Evolutionary conservation across 2,329 filamentous ascomycete species (phyloP).

Genomic region (Sporothrix brunneoviolacea): DNA sequence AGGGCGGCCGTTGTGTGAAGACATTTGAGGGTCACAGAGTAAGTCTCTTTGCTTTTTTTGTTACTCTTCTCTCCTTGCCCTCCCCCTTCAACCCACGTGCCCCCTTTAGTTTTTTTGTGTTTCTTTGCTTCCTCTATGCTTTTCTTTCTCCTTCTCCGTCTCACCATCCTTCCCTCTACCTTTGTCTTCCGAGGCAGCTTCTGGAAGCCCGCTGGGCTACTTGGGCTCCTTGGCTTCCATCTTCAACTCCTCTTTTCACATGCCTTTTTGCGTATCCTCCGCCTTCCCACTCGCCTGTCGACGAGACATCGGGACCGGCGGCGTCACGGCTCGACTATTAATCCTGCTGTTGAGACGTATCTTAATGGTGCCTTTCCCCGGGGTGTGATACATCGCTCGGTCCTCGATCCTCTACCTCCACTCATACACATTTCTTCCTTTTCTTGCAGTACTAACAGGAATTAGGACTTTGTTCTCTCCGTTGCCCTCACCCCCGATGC

Average conservation of each 20-base stretch:
- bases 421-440: not conserved
- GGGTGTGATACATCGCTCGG: conserved; percentile 2
- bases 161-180: not conserved
- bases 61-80: too few species aligned
- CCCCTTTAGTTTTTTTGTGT: not conserved
- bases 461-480: conserved; percentile 87
- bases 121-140: too few species aligned
- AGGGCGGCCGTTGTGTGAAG: conserved; percentile 88
- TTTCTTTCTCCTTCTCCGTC: not conserved
- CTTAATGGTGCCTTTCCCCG: not conserved
- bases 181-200: conserved; percentile 1
- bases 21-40: conserved; percentile 96
- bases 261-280: not conserved
- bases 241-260: not conserved
- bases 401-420: not conserved
- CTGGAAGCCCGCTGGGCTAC: conserved; percentile 1
- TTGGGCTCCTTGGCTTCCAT: not conserved
- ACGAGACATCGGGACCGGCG: not conserved
- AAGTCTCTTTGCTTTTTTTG: conserved; percentile 26
- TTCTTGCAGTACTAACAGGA: conserved; percentile 22
- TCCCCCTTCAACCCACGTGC: not conserved
- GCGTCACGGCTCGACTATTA: not conserved
- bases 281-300: not conserved
- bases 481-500: conserved; percentile 93
- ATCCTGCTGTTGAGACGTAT: not conserved